phyloP scores from a whole-genome alignment of 176 grass and related monocot genomes.

The Bothriochloa decipiens region DNA sequence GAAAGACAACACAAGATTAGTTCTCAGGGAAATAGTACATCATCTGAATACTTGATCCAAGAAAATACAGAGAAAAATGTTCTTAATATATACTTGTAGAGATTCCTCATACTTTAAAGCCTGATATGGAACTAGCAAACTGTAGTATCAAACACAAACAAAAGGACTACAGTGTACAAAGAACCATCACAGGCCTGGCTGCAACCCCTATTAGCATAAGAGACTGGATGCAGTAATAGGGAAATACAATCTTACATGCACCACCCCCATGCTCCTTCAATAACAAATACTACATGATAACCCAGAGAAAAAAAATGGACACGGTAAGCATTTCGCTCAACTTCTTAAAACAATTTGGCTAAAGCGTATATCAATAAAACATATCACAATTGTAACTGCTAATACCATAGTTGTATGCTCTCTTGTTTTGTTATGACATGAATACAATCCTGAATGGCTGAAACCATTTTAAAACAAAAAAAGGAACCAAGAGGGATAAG shows the following conservation, averaged over 20 bases:
- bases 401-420: background rate
- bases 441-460: conserved; percentile 20
- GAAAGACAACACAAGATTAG: conserved; percentile 49
- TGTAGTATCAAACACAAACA: background rate
- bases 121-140: background rate
- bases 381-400: conserved; percentile 25
- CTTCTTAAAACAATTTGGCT: conserved; percentile 9
- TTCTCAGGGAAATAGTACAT: conserved; percentile 38
- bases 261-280: background rate
- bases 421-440: conserved; percentile 16
- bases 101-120: background rate
- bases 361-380: background rate
- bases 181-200: background rate
- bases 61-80: background rate
- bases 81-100: background rate
- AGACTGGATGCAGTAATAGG: background rate
- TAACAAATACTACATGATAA: conserved; percentile 15
- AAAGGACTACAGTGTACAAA: conserved; percentile 17
- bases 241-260: background rate
- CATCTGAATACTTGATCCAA: conserved; percentile 5
- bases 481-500: conserved; percentile 26
- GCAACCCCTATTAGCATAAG: background rate
- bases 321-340: background rate
- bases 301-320: background rate
- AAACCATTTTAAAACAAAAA: background rate